Base-by-base conservation (phyloP, 192 early-diverging fungal genomes). In the Mortierella antarctica region DNA sequence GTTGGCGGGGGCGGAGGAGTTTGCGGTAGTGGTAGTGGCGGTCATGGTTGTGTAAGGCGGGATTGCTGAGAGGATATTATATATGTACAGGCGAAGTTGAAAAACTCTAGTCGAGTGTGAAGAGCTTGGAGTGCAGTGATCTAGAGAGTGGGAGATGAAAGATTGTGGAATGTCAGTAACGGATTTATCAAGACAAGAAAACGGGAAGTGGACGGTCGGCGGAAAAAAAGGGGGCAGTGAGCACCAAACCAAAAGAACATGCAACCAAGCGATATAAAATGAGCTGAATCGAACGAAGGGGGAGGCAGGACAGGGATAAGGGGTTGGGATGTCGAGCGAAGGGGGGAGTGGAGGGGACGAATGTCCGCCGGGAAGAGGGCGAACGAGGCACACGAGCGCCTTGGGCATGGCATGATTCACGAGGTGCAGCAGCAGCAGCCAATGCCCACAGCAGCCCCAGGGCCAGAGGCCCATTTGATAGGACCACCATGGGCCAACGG, bases 21-120 rank as follows among this genome's bases (percentile, higher is more conserved):
- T 72, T 67, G 80, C 65, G 68, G 77, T 74, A 60, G 78, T 83
- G 68, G 77, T 74, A 60, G 78, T 83, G 44, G 74, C 54, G 20
- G 65, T 67, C 61, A 74, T 59, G 20, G 49, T 82, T 55, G 15
- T 44, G 11, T 47, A 31, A 31, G 31, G 31, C 31, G 31, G 31
- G 31, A 31, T 53, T 5, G 46, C 55, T 55, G 9, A 14, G 53
- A 18, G 12, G 18, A 67, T 57, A 65, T 74, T 61, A 60, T 70
- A 65, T 73, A 61, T 67, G 60, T 70, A 60, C 47, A 73, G 42
- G 52, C 40, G 57, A 56, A 8, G 63, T 39, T 52, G 54, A 10
- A n/a, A 21, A 46, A 39, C 18, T 55, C 17, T n/a, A 46, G 60
- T 6, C 7, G 42, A 31, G 31, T 31, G 31, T 31, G 31, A 2